Evolutionary conservation across 352 stramenopile species (phyloP), one percentile per base, ranked within the genome.

Genomic region (Hyaloperonospora arabidopsidis): DNA sequence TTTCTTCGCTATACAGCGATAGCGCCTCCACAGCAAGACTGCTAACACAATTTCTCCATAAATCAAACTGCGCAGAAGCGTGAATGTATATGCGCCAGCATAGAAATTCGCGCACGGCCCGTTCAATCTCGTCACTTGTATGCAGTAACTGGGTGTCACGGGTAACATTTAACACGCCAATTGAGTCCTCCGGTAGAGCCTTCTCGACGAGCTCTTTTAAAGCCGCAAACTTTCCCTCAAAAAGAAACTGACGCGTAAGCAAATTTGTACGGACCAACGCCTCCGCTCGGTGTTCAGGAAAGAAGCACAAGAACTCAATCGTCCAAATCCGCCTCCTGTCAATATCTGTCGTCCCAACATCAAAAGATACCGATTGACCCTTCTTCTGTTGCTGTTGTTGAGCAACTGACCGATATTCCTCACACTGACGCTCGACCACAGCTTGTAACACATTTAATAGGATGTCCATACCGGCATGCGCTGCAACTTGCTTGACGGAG

Each of bases 261-360:
- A 75, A 15, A 47, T 89, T 90, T n/a, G 70, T 61, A 45, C 68
- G 68, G 10, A 62, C 53, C 13, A 93, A 55, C 1, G 76, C 75
- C 49, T 90, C 79, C 4, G 65, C 72, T 18, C 81, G 72, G 50
- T 91, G 84, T 19, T 84, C 66, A 12, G 64, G 59, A 59, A 82
- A 85, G n/a, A 90, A 85, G 57, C 74, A 87, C 40, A 93, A 63
- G 41, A 77, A 85, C 54, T 88, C 74, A 50, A 93, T 67, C 43
- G 73, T 67, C 5, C 64, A 63, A 57, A 93, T 89, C 5, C 79
- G 75, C 53, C 68, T 70, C 43, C 74, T 67, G 56, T 92, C 81
- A 7, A 86, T 53, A 1, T 54, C 40, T 1, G 63, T 79, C 4
- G 74, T 77, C 2, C 59, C 38, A 36, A 64, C 45, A 38, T 74